phyloP scores from a whole-genome alignment of 2,329 filamentous ascomycete species.

The Ceratocystis destructans region DNA sequence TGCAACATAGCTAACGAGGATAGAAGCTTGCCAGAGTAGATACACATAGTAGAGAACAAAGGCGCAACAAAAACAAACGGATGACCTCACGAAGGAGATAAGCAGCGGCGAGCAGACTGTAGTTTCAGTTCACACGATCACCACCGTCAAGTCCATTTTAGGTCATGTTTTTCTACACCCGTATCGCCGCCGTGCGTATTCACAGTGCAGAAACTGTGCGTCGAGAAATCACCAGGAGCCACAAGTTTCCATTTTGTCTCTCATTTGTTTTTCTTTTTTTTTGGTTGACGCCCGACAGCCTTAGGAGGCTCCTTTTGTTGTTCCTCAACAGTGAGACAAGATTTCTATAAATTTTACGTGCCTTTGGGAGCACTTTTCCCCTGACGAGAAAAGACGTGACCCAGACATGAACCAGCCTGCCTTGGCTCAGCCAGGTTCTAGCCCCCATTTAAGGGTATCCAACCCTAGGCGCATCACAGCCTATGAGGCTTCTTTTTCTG shows the following conservation, averaged over 20 bases:
- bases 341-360: background rate
- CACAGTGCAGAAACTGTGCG: background rate
- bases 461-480: background rate
- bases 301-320: background rate
- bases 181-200: background rate
- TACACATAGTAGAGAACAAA: no score
- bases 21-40: no score
- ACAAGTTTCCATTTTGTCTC: background rate
- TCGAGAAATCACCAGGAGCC: background rate
- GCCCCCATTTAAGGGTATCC: background rate
- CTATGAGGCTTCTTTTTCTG: background rate
- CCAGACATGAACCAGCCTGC: background rate
- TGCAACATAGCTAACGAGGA: no score
- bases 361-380: background rate
- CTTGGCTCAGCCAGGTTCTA: background rate
- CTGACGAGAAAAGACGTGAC: background rate
- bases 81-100: background rate
- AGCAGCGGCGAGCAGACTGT: background rate
- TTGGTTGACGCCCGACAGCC: background rate
- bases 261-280: background rate
- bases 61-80: no score
- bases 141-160: background rate
- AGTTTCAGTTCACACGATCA: background rate
- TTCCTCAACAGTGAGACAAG: background rate
- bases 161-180: background rate